Percentiles rank a stretch among this genome's conserved stretches.
These are phyloP conservation scores for Luffa aegyptiaca DNA, from an alignment of 306 rosid species.

Conservation along the genomic window DNA sequence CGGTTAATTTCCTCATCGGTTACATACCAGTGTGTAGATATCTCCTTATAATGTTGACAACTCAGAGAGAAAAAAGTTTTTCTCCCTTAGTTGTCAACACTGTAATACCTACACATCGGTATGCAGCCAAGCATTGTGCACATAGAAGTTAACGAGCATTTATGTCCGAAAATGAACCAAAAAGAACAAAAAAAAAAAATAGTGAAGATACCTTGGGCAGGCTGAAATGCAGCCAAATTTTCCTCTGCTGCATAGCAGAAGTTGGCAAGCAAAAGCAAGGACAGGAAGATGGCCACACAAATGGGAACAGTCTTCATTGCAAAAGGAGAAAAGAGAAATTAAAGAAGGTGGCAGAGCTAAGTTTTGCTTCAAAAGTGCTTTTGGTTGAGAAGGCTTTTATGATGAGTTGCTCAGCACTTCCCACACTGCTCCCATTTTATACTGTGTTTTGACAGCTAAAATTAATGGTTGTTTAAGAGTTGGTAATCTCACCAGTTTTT, in stretches of 20 bases:
- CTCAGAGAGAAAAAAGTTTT: too few relatives aligned
- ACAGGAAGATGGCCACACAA: not conserved
- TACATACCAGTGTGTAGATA: too few relatives aligned
- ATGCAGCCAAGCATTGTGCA: too few relatives aligned
- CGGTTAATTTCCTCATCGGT: too few relatives aligned
- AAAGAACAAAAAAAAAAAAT: not conserved
- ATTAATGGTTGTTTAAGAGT: not conserved
- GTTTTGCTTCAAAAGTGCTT: not conserved
- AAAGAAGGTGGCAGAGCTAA: not conserved
- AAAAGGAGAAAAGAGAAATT: not conserved
- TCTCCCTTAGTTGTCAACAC: too few relatives aligned
- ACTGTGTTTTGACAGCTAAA: not conserved
- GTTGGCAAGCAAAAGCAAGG: not conserved
- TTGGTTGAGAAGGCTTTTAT: not conserved
- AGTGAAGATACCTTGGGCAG: not conserved
- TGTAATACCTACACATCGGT: too few relatives aligned
- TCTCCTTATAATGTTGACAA: too few relatives aligned
- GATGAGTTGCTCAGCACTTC: not conserved
- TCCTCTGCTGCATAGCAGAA: not conserved
- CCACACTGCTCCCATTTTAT: not conserved
- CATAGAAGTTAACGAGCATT: not conserved
- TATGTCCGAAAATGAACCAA: not conserved
- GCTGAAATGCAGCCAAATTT: not conserved
- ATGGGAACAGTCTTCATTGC: constrained; percentile 1
- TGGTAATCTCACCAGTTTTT: not conserved